These are phyloP conservation scores for Phytophthora tubulina DNA, from an alignment of 352 stramenopile species.

Conservation along the genomic window DNA sequence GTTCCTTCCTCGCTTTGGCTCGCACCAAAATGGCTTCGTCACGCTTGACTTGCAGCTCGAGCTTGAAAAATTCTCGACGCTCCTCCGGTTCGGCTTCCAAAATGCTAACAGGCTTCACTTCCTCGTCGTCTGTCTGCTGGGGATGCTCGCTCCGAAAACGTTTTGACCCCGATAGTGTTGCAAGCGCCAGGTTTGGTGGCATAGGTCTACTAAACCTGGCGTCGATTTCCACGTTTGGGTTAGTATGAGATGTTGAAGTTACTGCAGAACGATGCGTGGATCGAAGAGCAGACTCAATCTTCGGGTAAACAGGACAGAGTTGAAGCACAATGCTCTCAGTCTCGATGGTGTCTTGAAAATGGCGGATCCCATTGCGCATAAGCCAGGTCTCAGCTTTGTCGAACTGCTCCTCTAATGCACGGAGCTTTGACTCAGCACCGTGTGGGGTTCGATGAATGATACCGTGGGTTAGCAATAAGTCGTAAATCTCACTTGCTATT, in stretches of 20 bases:
- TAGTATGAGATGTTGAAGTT: not conserved
- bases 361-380: not conserved
- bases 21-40: constrained; percentile 49
- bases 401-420: constrained; percentile 21
- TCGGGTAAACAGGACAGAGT: constrained; percentile 17
- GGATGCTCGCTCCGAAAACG: not conserved
- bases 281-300: constrained; percentile 1
- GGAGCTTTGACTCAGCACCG: constrained; percentile 12
- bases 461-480: constrained; percentile 13
- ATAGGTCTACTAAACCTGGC: constrained; percentile 7
- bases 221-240: not conserved
- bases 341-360: constrained; percentile 10
- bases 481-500: constrained; percentile 20
- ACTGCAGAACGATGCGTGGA: not conserved
- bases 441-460: constrained; percentile 13
- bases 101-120: not conserved
- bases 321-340: constrained; percentile 10
- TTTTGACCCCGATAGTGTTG: constrained; percentile 6
- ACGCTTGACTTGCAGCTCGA: constrained; percentile 53
- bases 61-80: constrained; percentile 48
- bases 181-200: not conserved
- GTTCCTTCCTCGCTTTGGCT: constrained; percentile 47
- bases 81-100: constrained; percentile 34
- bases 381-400: constrained; percentile 29
- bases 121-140: not conserved